Conservation (phyloP, 768 basidiomycete species). For the Tricholoma hemisulphureum region DNA sequence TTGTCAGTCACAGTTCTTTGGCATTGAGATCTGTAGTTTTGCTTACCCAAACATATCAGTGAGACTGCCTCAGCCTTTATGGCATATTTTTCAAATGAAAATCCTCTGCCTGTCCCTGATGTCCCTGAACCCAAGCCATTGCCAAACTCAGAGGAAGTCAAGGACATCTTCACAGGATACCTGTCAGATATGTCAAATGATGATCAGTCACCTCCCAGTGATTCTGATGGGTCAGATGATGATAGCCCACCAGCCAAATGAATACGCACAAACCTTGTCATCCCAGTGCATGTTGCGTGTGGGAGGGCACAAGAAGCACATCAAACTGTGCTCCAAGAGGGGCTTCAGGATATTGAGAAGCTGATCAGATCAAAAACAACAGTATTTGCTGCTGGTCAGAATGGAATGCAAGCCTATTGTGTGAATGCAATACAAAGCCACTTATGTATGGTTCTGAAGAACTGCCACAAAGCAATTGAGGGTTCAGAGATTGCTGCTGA, state of each 20-base stretch:
- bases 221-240: no score
- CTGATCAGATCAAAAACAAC: background rate
- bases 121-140: background rate
- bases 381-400: background rate
- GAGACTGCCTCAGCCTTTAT: background rate
- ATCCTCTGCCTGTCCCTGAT: background rate
- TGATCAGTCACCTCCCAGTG: no score
- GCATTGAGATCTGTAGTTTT: no score
- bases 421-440: constrained; percentile 2
- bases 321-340: background rate
- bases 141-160: no score
- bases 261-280: background rate
- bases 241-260: background rate
- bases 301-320: background rate
- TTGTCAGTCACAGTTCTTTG: no score
- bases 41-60: background rate
- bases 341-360: background rate
- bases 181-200: background rate
- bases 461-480: background rate
- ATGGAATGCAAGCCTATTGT: constrained; percentile 3
- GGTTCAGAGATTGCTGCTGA: background rate
- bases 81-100: background rate
- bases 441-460: background rate
- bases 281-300: background rate
- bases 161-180: background rate